Base-by-base conservation (phyloP, 2,329 filamentous ascomycete genomes). In the Orbilia ellipsospora region DNA sequence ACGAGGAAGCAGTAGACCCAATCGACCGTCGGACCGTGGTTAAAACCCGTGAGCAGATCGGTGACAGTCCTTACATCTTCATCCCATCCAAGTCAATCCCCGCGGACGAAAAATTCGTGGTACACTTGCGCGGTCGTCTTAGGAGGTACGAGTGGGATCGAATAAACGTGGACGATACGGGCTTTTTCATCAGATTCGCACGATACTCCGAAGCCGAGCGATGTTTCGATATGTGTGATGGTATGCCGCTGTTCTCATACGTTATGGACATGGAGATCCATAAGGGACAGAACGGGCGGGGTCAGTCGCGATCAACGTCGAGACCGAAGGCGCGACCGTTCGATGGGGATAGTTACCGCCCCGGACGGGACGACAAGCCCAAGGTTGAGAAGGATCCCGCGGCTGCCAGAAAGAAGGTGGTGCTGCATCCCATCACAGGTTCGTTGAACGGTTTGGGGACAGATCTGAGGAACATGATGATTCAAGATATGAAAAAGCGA, bases 131-230 rank as follows among this genome's bases (percentile, higher is more conserved):
- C 83, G 96, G 94, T 82, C 88, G 94, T 60, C 85, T 98, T 64
- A 95, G 94, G 82, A 89, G 90, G 60, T 97, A 92, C 81, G 86
- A 88, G 73, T 92, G 94, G 83, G 89, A 92, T 77, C 90, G 93
- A 59, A 90, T 99, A 61, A 88, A 93, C 40, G 89, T 92, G 73
- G 95, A 99, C 81, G 88, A 88, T 72, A 90, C 89, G 0, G 95
- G 95, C 0, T 99, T 97, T 82, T 98, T 92, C 81, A 89, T 98
- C 62, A 85, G 93, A n/a, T 99, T 99, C 80, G 88, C 92, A 60
- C 90, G 94, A 79, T 92, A 89, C 1, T 87, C 88, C 65, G 93
- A 97, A 82, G 90, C 93, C 0, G 90, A 92, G 78, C 87, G 91
- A 77, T 97, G 94, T 81, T 94, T 89, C 82, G 86, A 88, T 64